Evolutionary conservation across 2,329 filamentous ascomycete species (phyloP).

Genomic region (Lasiodiplodia sp.): DNA sequence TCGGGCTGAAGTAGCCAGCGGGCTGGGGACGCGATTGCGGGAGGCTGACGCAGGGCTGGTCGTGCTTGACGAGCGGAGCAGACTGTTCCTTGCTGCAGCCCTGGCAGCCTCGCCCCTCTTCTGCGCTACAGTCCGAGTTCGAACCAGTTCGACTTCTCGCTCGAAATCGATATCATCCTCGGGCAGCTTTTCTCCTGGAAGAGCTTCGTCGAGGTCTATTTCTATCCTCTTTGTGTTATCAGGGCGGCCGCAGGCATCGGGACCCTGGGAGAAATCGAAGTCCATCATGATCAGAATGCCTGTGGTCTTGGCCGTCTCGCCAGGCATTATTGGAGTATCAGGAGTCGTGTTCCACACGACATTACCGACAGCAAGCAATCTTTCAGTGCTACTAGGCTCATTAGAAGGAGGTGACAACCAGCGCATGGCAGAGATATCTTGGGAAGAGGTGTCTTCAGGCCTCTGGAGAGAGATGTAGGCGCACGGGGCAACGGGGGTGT

Average conservation of each 20-base stretch:
- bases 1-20: constrained; percentile 30
- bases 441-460: constrained; percentile 41
- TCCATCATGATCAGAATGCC: constrained; percentile 49
- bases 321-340: constrained; percentile 25
- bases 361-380: constrained; percentile 48
- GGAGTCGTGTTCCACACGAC: constrained; percentile 25
- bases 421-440: constrained; percentile 46
- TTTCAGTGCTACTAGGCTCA: constrained; percentile 38
- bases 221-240: constrained; percentile 38
- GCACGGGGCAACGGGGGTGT: constrained; percentile 47
- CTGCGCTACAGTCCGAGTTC: constrained; percentile 48
- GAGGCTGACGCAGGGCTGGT: constrained; percentile 33
- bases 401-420: constrained; percentile 41
- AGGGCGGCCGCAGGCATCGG: constrained; percentile 32
- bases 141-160: constrained; percentile 49
- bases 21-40: constrained; percentile 29
- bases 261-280: constrained; percentile 43
- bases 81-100: constrained; percentile 35
- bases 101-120: constrained; percentile 42
- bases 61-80: constrained; percentile 43
- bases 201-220: constrained; percentile 47
- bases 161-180: constrained; percentile 51
- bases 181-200: constrained; percentile 46
- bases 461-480: constrained; percentile 46
- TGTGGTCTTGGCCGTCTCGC: constrained; percentile 35